Base-by-base conservation (phyloP, 176 grass and related monocot genomes). In the Zoysia japonica region DNA sequence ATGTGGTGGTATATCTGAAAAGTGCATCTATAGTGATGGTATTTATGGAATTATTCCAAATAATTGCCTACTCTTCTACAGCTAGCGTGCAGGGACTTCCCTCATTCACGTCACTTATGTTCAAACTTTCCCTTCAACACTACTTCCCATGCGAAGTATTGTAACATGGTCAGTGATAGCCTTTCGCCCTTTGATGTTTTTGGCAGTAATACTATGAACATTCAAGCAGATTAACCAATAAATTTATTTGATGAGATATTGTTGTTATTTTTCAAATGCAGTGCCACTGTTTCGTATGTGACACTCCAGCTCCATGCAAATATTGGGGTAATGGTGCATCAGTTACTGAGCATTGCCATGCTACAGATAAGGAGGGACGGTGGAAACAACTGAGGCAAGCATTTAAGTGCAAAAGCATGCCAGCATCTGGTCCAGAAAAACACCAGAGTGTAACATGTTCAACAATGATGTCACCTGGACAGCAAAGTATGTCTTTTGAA, bases 281-380 rank as follows among this genome's bases (percentile, higher is more conserved):
- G 96, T 99, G 96, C 78, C 90, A 99, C 83, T 99, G 96, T 76
- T 99, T 88, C 86, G 96, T 99, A 20, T 99, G 96, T 83, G 96
- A 99, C 1, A 43, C 73, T 36, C 90, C 65, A 77, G 96, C 96
- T 82, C 96, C 96, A 67, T 99, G 96, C 74, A 86, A 13, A 55
- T 91, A 84, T 47, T 99, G 96, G 96, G 88, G 88, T 80, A 86
- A 77, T 36, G 85, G 83, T 77, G 59, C 61, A 14, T 62, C 49
- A 17, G 13, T 47, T 64, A 70, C n/a, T 37, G 83, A 92, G 80
- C 96, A 99, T 83, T 99, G 96, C 5, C 81, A 99, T 82, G 90
- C 96, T 73, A 96, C 86, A 3, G 92, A 99, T 74, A 93, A 96
- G 86, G 84, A 87, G 56, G 17, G 44, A 56, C 84, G 47, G 48